These are phyloP conservation scores for Fistulinella staudtii DNA, from an alignment of 1,284 basidiomycete genomes.

Conservation along the genomic window DNA sequence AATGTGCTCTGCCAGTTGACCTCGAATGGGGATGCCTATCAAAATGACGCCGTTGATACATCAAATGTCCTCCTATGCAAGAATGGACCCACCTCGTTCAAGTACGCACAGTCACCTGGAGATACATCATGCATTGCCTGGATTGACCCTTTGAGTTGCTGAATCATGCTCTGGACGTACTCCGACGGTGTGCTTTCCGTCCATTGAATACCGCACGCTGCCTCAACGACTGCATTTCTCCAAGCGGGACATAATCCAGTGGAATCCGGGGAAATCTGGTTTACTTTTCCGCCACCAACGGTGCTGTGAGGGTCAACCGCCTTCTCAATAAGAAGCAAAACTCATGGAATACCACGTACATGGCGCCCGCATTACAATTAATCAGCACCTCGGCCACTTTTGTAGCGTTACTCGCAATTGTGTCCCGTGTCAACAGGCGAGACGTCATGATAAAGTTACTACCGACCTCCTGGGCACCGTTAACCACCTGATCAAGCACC, in stretches of 20 bases:
- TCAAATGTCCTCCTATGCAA: no score
- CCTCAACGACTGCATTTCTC: not conserved
- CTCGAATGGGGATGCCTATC: not conserved
- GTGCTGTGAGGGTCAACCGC: not conserved
- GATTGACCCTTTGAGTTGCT: conserved; percentile 28
- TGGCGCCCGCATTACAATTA: not conserved
- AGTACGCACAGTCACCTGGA: conserved; percentile 37
- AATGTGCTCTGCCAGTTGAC: not conserved
- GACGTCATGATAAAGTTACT: not conserved
- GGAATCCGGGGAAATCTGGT: not conserved
- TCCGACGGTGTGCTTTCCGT: conserved; percentile 29
- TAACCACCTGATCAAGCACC: not conserved
- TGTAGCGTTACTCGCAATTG: not conserved
- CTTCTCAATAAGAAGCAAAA: not conserved
- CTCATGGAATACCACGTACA: not conserved
- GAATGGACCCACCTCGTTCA: conserved; percentile 43
- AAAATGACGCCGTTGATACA: no score
- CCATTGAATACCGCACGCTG: not conserved
- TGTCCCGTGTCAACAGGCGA: not conserved
- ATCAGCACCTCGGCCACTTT: not conserved
- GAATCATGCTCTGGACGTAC: conserved; percentile 28
- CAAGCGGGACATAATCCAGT: not conserved
- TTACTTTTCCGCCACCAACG: not conserved
- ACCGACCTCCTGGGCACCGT: not conserved
- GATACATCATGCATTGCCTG: conserved; percentile 19